Conservation (phyloP, 169 alveolate species). For the Besnoitia besnoiti region DNA sequence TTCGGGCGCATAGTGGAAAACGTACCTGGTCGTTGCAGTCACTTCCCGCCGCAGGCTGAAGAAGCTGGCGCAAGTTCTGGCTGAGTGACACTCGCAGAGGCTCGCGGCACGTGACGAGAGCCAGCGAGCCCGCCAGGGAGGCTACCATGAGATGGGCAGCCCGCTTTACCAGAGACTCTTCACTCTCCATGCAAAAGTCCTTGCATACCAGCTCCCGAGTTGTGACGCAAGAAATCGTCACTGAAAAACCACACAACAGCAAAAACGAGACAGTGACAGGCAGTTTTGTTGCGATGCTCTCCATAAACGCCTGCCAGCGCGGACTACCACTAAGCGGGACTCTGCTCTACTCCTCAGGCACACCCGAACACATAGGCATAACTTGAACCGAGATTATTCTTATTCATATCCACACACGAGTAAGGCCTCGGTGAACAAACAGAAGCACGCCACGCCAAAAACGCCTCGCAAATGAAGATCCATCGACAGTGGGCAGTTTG, state of each 20-base stretch:
- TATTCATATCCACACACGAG: too few species aligned
- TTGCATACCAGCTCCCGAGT: conserved; percentile 95
- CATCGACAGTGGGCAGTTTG: too few species aligned
- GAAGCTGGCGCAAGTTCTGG: conserved; percentile 52
- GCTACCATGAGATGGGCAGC: conserved; percentile 94
- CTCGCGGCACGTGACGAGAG: conserved; percentile 94
- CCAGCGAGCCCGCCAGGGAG: conserved; percentile 94
- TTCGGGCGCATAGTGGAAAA: too few species aligned
- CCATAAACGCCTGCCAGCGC: too few species aligned
- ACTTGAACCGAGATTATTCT: too few species aligned
- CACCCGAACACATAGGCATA: too few species aligned
- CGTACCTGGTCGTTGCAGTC: conserved; percentile 66
- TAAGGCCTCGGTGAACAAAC: too few species aligned
- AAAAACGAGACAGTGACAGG: neutral
- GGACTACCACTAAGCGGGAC: too few species aligned
- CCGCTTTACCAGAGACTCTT: conserved; percentile 87
- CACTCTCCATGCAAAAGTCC: conserved; percentile 95
- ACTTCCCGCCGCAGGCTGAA: conserved; percentile 64
- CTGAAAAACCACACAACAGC: conserved; percentile 78
- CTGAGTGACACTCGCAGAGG: conserved; percentile 88
- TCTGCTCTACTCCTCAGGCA: too few species aligned
- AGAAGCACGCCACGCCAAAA: too few species aligned
- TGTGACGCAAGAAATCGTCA: conserved; percentile 94
- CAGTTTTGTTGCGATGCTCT: too few species aligned
- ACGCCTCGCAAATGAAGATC: too few species aligned